phyloP scores from a whole-genome alignment of 306 rosid species.

The Fragaria nilgerrensis region DNA sequence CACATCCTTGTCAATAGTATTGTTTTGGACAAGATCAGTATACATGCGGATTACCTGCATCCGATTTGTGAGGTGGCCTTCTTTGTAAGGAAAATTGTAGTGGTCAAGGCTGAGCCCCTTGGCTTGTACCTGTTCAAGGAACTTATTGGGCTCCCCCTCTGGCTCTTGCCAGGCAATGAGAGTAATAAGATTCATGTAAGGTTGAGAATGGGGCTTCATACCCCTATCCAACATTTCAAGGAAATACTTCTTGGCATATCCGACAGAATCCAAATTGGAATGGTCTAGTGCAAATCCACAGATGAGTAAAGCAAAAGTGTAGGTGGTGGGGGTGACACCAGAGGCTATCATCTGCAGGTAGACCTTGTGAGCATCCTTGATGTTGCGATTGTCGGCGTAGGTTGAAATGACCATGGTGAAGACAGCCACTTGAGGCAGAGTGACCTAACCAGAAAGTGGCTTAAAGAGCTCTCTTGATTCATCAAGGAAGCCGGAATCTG shows the following conservation, averaged over 20 bases:
- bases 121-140: neutral
- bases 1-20: neutral
- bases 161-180: neutral
- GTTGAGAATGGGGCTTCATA: neutral
- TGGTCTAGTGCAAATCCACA: neutral
- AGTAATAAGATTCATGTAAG: neutral
- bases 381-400: too few relatives aligned
- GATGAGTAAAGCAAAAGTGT: neutral
- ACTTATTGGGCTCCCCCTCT: neutral
- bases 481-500: slow-evolving; percentile 31
- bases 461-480: slow-evolving; percentile 45
- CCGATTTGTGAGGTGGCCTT: neutral
- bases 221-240: neutral
- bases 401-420: too few relatives aligned
- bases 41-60: neutral
- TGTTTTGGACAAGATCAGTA: neutral
- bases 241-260: neutral
- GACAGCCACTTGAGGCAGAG: too few relatives aligned
- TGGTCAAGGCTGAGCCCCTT: neutral
- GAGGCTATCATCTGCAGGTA: neutral
- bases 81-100: neutral
- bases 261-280: neutral
- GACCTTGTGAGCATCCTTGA: neutral
- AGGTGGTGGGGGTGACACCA: neutral
- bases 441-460: too few relatives aligned